A percentile compares a stretch with the other conserved stretches of the same genome.
Evolutionary conservation across 176 grass and related monocot genomes (phyloP).

Genomic region (Avena eriantha): DNA sequence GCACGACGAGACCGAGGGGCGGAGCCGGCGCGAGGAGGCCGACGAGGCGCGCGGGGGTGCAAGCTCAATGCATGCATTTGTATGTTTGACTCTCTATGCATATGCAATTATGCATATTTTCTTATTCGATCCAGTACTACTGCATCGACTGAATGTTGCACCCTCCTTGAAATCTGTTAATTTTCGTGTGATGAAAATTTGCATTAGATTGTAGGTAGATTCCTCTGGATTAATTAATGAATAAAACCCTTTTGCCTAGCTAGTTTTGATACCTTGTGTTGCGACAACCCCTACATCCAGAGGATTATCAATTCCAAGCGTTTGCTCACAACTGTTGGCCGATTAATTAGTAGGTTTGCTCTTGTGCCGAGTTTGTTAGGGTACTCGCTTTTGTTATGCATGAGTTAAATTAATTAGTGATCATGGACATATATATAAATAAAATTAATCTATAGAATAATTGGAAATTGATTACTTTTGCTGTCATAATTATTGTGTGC

Average conservation of each 20-base stretch:
- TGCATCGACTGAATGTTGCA: conserved; percentile 51
- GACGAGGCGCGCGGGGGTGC: no score
- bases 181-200: conserved; percentile 8
- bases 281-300: conserved; percentile 37
- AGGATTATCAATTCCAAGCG: conserved; percentile 37
- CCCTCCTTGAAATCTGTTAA: conserved; percentile 35
- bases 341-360: not conserved
- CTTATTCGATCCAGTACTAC: not conserved
- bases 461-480: not conserved
- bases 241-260: not conserved
- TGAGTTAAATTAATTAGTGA: not conserved
- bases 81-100: not conserved
- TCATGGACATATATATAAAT: not conserved
- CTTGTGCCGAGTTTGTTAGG: no score
- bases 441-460: no score
- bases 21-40: no score
- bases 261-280: conserved; percentile 41
- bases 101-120: not conserved
- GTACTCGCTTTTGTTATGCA: no score
- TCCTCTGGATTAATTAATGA: not conserved
- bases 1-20: no score
- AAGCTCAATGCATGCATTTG: conserved; percentile 28
- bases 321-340: not conserved
- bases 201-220: not conserved
- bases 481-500: conserved; percentile 5